These are phyloP conservation scores for Cephaloascus fragrans DNA, from an alignment of 805 yeast species.

Conservation along the genomic window DNA sequence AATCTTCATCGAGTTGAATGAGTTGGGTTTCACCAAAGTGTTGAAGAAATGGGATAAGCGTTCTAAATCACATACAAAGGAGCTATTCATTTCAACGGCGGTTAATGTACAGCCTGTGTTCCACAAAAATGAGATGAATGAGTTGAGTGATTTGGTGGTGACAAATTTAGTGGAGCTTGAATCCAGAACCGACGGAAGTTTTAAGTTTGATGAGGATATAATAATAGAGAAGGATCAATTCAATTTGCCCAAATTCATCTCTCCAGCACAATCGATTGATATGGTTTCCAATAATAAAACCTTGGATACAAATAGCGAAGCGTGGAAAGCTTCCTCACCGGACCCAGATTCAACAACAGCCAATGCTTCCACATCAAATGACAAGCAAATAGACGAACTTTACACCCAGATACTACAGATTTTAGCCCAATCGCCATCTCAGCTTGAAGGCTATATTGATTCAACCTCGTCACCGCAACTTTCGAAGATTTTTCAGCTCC, in stretches of 20 bases:
- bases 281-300: no score
- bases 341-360: constrained; percentile 1
- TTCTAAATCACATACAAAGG: constrained; percentile 90
- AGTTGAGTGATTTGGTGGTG: constrained; percentile 68
- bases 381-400: constrained; percentile 54
- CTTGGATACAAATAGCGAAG: no score
- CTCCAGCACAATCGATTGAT: no score
- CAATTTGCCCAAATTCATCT: neutral
- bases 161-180: constrained; percentile 66
- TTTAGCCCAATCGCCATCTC: constrained; percentile 18
- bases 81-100: constrained; percentile 81
- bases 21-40: constrained; percentile 92
- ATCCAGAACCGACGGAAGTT: constrained; percentile 38
- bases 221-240: constrained; percentile 4
- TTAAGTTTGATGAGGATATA: constrained; percentile 7
- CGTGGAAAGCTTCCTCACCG: no score
- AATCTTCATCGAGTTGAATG: constrained; percentile 90
- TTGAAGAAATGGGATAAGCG: constrained; percentile 97
- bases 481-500: neutral
- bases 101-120: constrained; percentile 96
- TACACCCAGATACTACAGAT: constrained; percentile 60
- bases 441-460: no score
- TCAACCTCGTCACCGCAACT: no score
- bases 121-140: constrained; percentile 79
- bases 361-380: no score